A percentile compares a stretch with the other conserved stretches of the same genome.
These are phyloP conservation scores for Rhododendron ovatum DNA, from an alignment of 148 eudicot species.

Conservation along the genomic window DNA sequence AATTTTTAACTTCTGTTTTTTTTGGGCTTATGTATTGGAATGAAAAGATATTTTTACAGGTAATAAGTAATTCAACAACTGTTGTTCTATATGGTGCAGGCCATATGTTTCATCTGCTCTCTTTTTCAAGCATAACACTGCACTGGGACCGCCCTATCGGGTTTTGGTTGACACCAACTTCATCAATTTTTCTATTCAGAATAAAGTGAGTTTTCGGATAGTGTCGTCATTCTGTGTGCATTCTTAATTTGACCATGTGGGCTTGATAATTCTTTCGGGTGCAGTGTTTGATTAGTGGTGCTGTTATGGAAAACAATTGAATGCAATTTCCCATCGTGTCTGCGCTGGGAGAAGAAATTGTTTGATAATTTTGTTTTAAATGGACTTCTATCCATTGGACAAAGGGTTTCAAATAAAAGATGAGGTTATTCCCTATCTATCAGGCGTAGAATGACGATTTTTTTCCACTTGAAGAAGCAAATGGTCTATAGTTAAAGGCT, in stretches of 20 bases:
- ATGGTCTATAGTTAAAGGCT: background rate
- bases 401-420: background rate
- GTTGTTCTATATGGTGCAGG: constrained; percentile 37
- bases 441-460: background rate
- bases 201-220: constrained; percentile 52
- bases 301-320: background rate
- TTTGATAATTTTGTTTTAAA: background rate
- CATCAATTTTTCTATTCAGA: constrained; percentile 95
- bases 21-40: background rate
- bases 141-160: constrained; percentile 88
- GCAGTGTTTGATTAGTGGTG: background rate
- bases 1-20: background rate
- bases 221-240: background rate
- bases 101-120: constrained; percentile 86
- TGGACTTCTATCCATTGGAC: background rate
- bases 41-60: background rate
- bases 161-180: constrained; percentile 97
- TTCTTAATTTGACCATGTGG: background rate
- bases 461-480: background rate
- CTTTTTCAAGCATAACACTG: constrained; percentile 84
- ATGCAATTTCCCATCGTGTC: background rate
- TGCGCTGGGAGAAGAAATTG: background rate
- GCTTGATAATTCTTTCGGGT: background rate
- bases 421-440: background rate
- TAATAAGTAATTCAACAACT: background rate